These are phyloP conservation scores for Aschersonia sp. DNA, from an alignment of 2,329 filamentous ascomycete species.

Conservation along the genomic window DNA sequence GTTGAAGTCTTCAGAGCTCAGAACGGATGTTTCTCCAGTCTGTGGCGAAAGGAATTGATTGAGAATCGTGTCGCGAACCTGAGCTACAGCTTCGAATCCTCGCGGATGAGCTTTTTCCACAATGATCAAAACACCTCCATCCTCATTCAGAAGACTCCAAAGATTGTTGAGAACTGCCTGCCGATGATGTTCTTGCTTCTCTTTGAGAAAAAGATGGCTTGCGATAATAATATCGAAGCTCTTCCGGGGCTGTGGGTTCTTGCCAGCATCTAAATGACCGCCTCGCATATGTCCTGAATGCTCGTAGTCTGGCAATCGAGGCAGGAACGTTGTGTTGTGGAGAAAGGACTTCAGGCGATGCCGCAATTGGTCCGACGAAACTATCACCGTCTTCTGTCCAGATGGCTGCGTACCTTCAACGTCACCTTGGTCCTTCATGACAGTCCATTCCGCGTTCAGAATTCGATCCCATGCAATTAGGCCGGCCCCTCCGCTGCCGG, in stretches of 20 bases:
- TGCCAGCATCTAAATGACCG: constrained; percentile 42
- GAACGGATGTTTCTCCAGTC: constrained; percentile 17
- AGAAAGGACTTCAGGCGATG: constrained; percentile 63
- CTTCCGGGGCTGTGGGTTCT: constrained; percentile 48
- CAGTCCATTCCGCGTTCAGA: constrained; percentile 65
- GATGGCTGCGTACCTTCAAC: constrained; percentile 29
- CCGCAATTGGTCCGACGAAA: constrained; percentile 60
- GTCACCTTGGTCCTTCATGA: constrained; percentile 40
- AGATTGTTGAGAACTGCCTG: constrained; percentile 74
- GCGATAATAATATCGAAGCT: constrained; percentile 82
- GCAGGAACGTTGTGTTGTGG: constrained; percentile 82
- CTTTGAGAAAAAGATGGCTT: constrained; percentile 64
- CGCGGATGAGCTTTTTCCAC: constrained; percentile 84
- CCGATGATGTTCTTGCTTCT: constrained; percentile 62
- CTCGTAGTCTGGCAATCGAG: constrained; percentile 76
- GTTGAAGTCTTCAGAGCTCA: constrained; percentile 22
- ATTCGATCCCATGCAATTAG: constrained; percentile 66
- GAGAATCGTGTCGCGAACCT: constrained; percentile 65
- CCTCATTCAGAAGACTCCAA: constrained; percentile 71
- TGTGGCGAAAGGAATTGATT: constrained; percentile 52
- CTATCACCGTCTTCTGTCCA: constrained; percentile 68
- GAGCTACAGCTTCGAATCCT: constrained; percentile 84
- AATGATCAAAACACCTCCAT: constrained; percentile 75
- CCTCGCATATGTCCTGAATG: constrained; percentile 46
- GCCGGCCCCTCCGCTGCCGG: constrained; percentile 58